Evolutionary conservation across 2,329 filamentous ascomycete genomes (phyloP).

Genomic region (Teratosphaeria epicoccoides): DNA sequence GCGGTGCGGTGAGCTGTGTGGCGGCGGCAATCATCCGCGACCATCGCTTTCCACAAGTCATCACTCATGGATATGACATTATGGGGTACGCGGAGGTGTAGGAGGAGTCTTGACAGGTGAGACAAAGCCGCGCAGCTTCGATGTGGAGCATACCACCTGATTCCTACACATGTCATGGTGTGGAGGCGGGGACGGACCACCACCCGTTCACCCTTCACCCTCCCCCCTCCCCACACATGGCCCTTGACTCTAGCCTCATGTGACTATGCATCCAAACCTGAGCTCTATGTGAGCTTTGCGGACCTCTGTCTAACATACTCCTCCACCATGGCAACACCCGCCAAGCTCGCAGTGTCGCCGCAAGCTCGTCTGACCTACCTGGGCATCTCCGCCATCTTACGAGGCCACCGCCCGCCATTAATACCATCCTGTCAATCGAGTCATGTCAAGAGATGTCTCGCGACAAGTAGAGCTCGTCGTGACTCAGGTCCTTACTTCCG

Average conservation of each 20-base stretch:
- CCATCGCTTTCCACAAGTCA: too few relatives aligned
- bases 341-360: slow-evolving; percentile 14
- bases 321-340: background rate
- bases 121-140: too few relatives aligned
- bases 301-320: background rate
- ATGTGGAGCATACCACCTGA: too few relatives aligned
- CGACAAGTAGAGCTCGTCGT: slow-evolving; percentile 17
- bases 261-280: background rate
- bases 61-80: too few relatives aligned
- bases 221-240: background rate
- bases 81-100: too few relatives aligned
- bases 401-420: slow-evolving; percentile 7
- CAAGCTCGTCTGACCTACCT: slow-evolving; percentile 34
- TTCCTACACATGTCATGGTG: too few relatives aligned
- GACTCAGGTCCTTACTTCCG: slow-evolving; percentile 45
- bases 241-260: background rate
- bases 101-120: too few relatives aligned
- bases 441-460: slow-evolving; percentile 21
- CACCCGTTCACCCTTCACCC: too few relatives aligned
- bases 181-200: too few relatives aligned
- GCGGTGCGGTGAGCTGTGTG: too few relatives aligned
- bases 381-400: slow-evolving; percentile 24
- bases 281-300: background rate
- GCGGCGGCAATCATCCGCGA: too few relatives aligned
- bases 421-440: background rate